Conservation (phyloP, 2,329 filamentous ascomycete species). For the Pseudogymnoascus verrucosus region DNA sequence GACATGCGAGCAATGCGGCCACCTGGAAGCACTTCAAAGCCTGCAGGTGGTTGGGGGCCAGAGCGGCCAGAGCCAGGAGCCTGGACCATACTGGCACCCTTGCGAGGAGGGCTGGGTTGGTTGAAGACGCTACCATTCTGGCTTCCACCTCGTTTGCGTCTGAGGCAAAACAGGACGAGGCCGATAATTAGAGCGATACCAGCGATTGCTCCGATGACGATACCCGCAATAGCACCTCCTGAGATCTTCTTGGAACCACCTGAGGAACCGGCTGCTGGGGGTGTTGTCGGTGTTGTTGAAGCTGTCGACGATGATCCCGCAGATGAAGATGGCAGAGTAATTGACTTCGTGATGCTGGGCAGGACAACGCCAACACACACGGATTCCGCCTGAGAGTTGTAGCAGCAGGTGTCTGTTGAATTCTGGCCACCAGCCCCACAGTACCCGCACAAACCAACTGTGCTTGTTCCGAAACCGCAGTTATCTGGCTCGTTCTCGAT, state of each 20-base stretch:
- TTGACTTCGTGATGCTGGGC: constrained; percentile 64
- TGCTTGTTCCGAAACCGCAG: constrained; percentile 72
- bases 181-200: constrained; percentile 62
- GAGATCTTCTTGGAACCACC: constrained; percentile 48
- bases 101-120: constrained; percentile 69
- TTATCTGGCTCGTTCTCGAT: constrained; percentile 74
- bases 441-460: constrained; percentile 74
- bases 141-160: constrained; percentile 48
- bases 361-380: constrained; percentile 71
- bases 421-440: constrained; percentile 79
- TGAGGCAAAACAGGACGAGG: constrained; percentile 42
- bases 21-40: constrained; percentile 71
- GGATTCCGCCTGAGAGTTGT: constrained; percentile 65
- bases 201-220: constrained; percentile 72
- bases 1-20: constrained; percentile 94
- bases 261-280: constrained; percentile 5
- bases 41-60: constrained; percentile 35
- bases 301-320: constrained; percentile 27
- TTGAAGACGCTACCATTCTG: constrained; percentile 75
- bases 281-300: constrained; percentile 13
- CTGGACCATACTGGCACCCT: constrained; percentile 37
- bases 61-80: constrained; percentile 29
- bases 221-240: constrained; percentile 84
- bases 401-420: constrained; percentile 91
- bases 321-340: constrained; percentile 50